Evolutionary conservation across 768 basidiomycete genomes (phyloP).

Genomic region (Pleurotus salmoneostramineus): DNA sequence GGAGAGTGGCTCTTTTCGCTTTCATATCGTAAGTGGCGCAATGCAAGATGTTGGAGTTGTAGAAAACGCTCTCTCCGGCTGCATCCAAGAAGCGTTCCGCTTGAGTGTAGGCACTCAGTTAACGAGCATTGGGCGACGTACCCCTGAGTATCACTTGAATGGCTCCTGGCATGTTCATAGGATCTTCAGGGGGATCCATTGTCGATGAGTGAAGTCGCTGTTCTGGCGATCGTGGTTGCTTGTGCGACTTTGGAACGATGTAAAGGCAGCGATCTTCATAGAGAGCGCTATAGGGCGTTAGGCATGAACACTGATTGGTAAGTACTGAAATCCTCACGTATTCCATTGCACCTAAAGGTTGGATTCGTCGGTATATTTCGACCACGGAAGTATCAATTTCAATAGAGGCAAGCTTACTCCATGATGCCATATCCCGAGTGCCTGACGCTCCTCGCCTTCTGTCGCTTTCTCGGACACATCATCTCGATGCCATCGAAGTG

Average conservation of each 20-base stretch:
- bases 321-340: conserved; percentile 42
- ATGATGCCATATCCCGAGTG: conserved; percentile 56
- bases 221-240: conserved; percentile 44
- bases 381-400: background rate
- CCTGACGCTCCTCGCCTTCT: conserved; percentile 53
- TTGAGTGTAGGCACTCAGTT: background rate
- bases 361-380: background rate
- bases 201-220: conserved; percentile 57
- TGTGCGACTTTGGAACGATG: conserved; percentile 69
- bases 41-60: conserved; percentile 77
- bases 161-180: conserved; percentile 68
- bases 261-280: conserved; percentile 67
- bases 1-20: conserved; percentile 58
- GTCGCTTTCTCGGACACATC: conserved; percentile 60
- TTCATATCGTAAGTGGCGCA: conserved; percentile 59
- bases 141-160: conserved; percentile 52
- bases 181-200: conserved; percentile 47
- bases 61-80: conserved; percentile 79
- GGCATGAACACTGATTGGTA: background rate
- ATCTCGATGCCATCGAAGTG: conserved; percentile 78
- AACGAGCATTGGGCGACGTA: conserved; percentile 21
- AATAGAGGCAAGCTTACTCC: conserved; percentile 45
- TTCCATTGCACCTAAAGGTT: conserved; percentile 76
- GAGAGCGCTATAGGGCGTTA: conserved; percentile 46
- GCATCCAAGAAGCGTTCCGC: background rate